Percentiles rank a stretch among this genome's conserved stretches.
Conservation (phyloP, 257 asterid genomes). For the Avicennia marina region DNA sequence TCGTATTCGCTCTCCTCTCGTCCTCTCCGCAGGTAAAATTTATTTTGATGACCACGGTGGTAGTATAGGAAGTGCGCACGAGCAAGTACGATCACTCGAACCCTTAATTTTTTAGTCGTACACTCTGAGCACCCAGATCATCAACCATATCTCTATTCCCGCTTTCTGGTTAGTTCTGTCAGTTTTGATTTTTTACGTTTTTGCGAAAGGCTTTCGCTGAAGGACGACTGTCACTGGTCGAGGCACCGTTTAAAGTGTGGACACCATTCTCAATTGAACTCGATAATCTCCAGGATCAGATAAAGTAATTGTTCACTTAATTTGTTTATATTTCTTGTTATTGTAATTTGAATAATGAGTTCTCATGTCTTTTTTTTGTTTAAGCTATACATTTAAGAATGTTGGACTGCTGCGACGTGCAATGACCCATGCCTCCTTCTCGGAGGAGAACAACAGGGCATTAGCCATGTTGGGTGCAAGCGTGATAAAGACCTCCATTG, state of each 20-base stretch:
- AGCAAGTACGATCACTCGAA: constrained; percentile 3
- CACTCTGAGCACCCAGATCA: not conserved
- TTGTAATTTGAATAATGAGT: not conserved
- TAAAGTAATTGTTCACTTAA: constrained; percentile 34
- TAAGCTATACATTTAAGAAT: constrained; percentile 54
- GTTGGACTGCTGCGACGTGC: constrained; percentile 56
- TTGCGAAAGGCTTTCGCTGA: constrained; percentile 23
- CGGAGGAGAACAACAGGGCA: constrained; percentile 80
- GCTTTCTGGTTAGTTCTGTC: not conserved
- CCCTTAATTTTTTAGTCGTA: constrained; percentile 5
- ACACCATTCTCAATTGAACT: constrained; percentile 62
- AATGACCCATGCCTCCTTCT: constrained; percentile 75
- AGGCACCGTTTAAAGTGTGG: constrained; percentile 13
- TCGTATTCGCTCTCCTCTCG: constrained; percentile 28
- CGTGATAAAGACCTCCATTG: constrained; percentile 37
- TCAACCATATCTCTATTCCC: not conserved
- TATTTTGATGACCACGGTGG: not conserved
- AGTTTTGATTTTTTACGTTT: not conserved
- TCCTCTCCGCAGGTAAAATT: constrained; percentile 32
- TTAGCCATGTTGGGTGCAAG: constrained; percentile 54
- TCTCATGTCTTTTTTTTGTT: not conserved
- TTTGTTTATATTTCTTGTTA: not conserved
- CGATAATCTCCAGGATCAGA: constrained; percentile 47
- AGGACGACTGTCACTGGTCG: constrained; percentile 11
- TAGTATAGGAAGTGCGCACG: constrained; percentile 2